These are phyloP conservation scores for Capronia epimyces DNA, from an alignment of 2,329 filamentous ascomycete species.

Conservation along the genomic window DNA sequence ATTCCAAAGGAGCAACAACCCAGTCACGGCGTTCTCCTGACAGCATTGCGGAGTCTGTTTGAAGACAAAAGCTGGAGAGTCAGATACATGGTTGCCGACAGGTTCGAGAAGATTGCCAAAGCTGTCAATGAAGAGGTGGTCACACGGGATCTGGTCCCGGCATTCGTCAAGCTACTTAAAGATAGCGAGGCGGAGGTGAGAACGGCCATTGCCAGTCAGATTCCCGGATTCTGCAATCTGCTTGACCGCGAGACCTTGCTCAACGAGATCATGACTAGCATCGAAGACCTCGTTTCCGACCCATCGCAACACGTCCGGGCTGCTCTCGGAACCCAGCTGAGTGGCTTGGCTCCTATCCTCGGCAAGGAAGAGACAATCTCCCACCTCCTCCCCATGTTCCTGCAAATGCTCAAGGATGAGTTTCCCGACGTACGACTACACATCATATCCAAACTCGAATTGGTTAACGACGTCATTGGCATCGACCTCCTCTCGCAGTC, in stretches of 20 bases:
- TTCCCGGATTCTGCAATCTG: conserved; percentile 89
- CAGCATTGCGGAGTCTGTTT: conserved; percentile 84
- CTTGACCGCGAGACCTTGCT: conserved; percentile 83
- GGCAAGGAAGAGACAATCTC: conserved; percentile 99
- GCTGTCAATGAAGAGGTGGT: conserved; percentile 97
- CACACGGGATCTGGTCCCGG: conserved; percentile 84
- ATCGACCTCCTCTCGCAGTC: conserved; percentile 96
- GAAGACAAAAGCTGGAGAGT: conserved; percentile 99
- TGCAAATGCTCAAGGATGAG: conserved; percentile 99
- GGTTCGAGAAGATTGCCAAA: conserved; percentile 99
- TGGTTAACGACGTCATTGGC: conserved; percentile 97
- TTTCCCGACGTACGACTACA: conserved; percentile 97
- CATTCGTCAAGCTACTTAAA: conserved; percentile 95
- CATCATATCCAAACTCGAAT: conserved; percentile 99
- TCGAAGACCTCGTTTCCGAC: conserved; percentile 94
- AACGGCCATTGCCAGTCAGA: conserved; percentile 94
- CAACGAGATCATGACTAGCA: conserved; percentile 91
- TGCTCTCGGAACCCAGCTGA: conserved; percentile 92
- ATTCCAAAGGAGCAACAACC: conserved; percentile 97
- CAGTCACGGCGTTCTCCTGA: conserved; percentile 88
- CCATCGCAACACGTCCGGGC: conserved; percentile 94
- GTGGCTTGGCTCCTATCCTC: conserved; percentile 89
- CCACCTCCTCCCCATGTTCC: conserved; percentile 95
- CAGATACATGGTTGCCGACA: conserved; percentile 97
- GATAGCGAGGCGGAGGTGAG: conserved; percentile 97